Conservation (phyloP, 1,284 basidiomycete genomes). For the Ustilago crameri region DNA sequence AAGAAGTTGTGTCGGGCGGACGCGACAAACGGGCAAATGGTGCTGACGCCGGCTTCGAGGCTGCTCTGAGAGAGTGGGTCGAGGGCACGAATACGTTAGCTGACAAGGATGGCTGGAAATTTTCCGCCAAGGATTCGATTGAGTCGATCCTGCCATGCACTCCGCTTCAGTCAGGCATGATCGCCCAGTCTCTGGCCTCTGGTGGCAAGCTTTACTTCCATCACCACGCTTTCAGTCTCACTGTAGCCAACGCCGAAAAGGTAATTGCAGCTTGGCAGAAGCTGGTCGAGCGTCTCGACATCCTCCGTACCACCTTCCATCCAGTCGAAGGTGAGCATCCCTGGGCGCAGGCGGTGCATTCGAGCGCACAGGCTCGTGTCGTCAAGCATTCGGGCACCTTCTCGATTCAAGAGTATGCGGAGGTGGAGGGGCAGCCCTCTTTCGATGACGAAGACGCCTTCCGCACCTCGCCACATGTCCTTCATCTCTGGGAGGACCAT, state of each 20-base stretch:
- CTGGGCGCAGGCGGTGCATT: constrained; percentile 56
- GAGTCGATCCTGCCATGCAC: constrained; percentile 58
- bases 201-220: constrained; percentile 57
- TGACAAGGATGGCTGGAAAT: constrained; percentile 16
- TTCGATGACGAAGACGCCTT: constrained; percentile 55
- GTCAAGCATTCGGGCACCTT: constrained; percentile 20
- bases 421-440: constrained; percentile 24
- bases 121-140: constrained; percentile 29
- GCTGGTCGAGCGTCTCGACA: constrained; percentile 46
- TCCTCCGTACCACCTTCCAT: constrained; percentile 61
- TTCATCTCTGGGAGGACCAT: constrained; percentile 30
- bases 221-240: constrained; percentile 43
- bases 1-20: not conserved
- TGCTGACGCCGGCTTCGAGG: not conserved
- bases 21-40: not conserved
- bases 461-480: constrained; percentile 44
- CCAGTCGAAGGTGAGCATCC: constrained; percentile 39
- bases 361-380: constrained; percentile 7
- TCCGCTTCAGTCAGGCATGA: constrained; percentile 65
- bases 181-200: constrained; percentile 55
- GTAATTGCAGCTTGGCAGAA: constrained; percentile 38
- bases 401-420: constrained; percentile 1
- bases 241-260: not conserved
- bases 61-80: constrained; percentile 12
- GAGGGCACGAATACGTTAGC: constrained; percentile 5